Base-by-base conservation (phyloP, 805 yeast species). In the Dipodascus albidus region DNA sequence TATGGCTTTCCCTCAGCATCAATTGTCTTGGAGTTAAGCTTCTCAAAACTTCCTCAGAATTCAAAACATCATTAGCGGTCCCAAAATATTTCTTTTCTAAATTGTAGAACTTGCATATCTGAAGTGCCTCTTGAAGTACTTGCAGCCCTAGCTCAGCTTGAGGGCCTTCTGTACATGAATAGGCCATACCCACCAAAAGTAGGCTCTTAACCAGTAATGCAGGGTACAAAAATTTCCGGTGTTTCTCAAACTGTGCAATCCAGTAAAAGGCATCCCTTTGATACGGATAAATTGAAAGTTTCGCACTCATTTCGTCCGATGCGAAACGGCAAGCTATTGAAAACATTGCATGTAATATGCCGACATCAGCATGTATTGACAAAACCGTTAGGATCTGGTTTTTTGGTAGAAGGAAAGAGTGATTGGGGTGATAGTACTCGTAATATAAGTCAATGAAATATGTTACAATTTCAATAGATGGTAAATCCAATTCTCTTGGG, bases 351-450 rank as follows among this genome's bases (percentile, higher is more conserved):
- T 53, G 55, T 17, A 53, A 24, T 2, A 53, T 35, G 1, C 53
- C 42, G 1, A 51, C 55, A 23, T 53, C 55, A 17, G 53, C 48
- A 20, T 53, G 14, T 2, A 53, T 52, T 9, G 55, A 50, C 14
- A 53, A 42, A 27, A 51, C 50, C 2, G 50, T 23, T 35, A 53
- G 38, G 14, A 53, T 38, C 19, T 44, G 38, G 14, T 47, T 24
- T 14, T 53, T 53, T 4, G 55, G 55, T 15, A 51, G 50, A 8
- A 53, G 48, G 23, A 53, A 53, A n/a, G 55, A 52, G n/a, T 53
- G 55, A 23, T 53, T 53, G 22, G 53, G 51, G 21, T 53, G 55
- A 23, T 49, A 53, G 48, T 53, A 53, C 50, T 53, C 55, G 41
- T 53, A 53, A 24, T 53, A 53, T 15, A 53, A 44, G 27, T 53